A percentile compares a stretch with the other conserved stretches of the same genome.
These are phyloP conservation scores for Daphne laureola DNA, from an alignment of 441 rosid species.

Conservation along the genomic window DNA sequence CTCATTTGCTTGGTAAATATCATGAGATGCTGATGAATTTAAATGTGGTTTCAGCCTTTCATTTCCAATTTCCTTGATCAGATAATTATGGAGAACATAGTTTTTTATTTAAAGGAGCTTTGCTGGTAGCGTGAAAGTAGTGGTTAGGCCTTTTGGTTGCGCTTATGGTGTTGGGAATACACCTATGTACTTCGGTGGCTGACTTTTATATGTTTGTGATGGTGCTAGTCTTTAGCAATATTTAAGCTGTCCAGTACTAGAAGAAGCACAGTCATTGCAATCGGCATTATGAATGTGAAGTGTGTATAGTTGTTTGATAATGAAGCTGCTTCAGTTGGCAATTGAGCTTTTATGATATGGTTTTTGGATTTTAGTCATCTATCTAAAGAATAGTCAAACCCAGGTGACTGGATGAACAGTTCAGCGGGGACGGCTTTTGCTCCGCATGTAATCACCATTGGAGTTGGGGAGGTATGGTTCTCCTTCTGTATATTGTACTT, in stretches of 20 bases:
- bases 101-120: background rate
- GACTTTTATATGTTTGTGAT: background rate
- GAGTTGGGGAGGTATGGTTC: constrained; percentile 73
- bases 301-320: background rate
- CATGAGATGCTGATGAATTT: no score
- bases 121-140: no score
- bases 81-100: no score
- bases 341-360: background rate
- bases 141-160: no score
- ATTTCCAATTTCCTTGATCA: no score
- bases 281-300: no score
- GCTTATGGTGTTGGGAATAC: no score
- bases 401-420: constrained; percentile 99
- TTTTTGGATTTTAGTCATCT: background rate
- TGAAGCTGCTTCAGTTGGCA: constrained; percentile 2
- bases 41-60: no score
- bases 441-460: constrained; percentile 79
- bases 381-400: constrained; percentile 17
- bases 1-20: no score
- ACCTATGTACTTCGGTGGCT: no score
- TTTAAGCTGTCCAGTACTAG: background rate
- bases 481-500: background rate
- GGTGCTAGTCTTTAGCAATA: background rate
- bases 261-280: background rate
- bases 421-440: constrained; percentile 97